Conservation (phyloP, 305 asterid species). For the Fraxinus nigra region DNA sequence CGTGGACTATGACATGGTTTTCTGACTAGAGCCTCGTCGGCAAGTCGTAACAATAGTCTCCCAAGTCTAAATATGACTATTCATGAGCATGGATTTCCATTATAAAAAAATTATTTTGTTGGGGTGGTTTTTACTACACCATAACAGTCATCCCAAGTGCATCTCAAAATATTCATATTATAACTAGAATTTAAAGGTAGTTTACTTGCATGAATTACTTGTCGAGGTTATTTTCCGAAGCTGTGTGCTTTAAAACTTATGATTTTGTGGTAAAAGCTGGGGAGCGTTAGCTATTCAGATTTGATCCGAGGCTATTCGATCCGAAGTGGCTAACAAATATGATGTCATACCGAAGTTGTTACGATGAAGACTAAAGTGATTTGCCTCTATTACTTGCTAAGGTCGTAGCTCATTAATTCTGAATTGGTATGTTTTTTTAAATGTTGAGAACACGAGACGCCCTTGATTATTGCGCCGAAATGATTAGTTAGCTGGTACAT, state of each 20-base stretch:
- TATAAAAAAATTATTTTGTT: too few relatives aligned
- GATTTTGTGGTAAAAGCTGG: neutral
- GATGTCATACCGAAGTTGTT: neutral
- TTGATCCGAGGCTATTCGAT: neutral
- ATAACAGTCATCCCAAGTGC: neutral
- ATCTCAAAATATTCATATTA: neutral
- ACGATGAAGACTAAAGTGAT: neutral
- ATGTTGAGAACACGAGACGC: neutral
- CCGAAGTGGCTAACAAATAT: neutral
- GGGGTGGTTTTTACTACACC: neutral
- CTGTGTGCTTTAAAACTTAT: neutral
- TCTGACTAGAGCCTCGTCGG: neutral
- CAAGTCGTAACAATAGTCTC: neutral
- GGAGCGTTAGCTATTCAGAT: neutral
- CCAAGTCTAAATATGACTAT: neutral
- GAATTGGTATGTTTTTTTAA: neutral
- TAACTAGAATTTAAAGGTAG: neutral
- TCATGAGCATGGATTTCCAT: neutral
- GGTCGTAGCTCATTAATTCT: neutral
- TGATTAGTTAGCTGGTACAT: neutral
- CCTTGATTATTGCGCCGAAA: neutral
- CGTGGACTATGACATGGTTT: neutral
- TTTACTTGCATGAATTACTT: neutral
- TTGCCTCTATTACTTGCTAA: neutral
- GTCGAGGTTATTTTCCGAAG: neutral